These are phyloP conservation scores for Chrysanthemum makinoi DNA, from an alignment of 129 eudicot genomes.

Conservation along the genomic window DNA sequence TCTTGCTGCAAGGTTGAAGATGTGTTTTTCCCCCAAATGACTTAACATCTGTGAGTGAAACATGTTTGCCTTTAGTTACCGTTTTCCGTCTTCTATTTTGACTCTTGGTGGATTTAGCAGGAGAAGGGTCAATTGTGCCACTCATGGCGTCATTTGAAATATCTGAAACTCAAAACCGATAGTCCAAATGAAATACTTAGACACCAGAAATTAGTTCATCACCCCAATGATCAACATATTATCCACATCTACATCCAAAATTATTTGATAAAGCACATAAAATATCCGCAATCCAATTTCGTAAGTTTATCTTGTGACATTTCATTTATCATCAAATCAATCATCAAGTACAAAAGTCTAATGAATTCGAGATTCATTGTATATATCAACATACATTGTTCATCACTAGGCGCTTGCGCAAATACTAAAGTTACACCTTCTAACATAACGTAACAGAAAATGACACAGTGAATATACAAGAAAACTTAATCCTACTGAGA, in stretches of 20 bases:
- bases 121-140: conserved; percentile 19
- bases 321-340: too few species aligned
- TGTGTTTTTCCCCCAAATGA: conserved; percentile 21
- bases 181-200: too few species aligned
- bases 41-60: conserved; percentile 30
- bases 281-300: not conserved
- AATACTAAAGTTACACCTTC: too few species aligned
- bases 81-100: conserved; percentile 19
- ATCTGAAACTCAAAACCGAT: conserved; percentile 22
- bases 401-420: too few species aligned
- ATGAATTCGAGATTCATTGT: too few species aligned
- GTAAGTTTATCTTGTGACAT: not conserved
- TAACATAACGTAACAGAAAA: too few species aligned
- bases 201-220: not conserved
- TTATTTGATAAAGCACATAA: conserved; percentile 20
- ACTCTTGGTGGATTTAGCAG: conserved; percentile 29
- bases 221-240: not conserved
- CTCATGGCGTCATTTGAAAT: conserved; percentile 22
- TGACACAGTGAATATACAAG: too few species aligned
- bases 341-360: too few species aligned
- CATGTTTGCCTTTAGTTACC: conserved; percentile 2
- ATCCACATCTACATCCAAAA: conserved; percentile 19
- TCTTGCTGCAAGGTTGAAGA: conserved; percentile 29
- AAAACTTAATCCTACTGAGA: too few species aligned
- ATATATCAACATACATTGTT: too few species aligned